phyloP scores from a whole-genome alignment of 306 rosid species.

The Malus sylvestris region DNA sequence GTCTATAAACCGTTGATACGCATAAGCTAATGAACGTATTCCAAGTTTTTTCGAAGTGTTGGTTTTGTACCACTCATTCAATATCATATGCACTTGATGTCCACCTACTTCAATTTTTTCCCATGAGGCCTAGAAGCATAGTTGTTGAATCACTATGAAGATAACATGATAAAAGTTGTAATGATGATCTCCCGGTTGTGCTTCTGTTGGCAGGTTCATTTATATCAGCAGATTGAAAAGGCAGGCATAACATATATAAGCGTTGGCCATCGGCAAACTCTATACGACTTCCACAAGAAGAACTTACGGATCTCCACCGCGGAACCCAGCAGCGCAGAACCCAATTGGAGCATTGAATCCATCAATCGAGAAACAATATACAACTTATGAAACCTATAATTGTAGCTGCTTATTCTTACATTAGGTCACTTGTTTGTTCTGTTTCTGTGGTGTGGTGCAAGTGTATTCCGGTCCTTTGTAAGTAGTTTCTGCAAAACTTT shows the following conservation, averaged over 20 bases:
- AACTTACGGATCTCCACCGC: conserved; percentile 45
- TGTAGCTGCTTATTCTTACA: background rate
- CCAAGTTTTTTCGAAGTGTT: background rate
- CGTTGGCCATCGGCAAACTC: conserved; percentile 72
- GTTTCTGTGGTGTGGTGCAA: background rate
- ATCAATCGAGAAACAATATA: conserved; percentile 21
- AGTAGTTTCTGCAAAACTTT: background rate
- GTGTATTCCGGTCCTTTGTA: background rate
- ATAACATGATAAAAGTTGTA: background rate
- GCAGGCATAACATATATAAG: conserved; percentile 84
- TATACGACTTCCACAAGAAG: conserved; percentile 45
- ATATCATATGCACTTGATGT: background rate
- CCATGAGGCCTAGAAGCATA: no score
- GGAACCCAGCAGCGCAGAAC: conserved; percentile 25
- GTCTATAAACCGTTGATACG: background rate
- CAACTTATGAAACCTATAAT: conserved; percentile 9
- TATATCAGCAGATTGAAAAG: conserved; percentile 55
- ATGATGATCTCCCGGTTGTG: background rate
- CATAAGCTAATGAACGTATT: no score
- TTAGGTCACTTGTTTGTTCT: background rate
- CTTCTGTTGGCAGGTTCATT: conserved; percentile 52
- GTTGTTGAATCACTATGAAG: no score
- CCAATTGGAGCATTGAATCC: conserved; percentile 60
- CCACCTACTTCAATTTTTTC: no score
- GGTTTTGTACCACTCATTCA: background rate